phyloP scores from a whole-genome alignment of 1,139 yeast species.

The Starmera stellimalicola region DNA sequence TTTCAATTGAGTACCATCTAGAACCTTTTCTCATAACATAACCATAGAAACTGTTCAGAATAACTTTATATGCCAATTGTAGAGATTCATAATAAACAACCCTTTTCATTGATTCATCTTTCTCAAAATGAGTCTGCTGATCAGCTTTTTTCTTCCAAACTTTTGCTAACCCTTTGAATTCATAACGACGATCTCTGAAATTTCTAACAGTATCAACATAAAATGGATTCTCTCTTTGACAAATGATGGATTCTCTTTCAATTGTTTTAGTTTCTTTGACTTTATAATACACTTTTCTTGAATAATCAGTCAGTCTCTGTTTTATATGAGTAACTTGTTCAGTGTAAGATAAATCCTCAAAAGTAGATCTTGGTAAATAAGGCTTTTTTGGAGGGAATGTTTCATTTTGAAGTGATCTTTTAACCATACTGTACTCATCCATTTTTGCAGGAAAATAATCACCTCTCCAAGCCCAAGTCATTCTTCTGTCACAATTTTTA shows the following conservation, averaged over 20 bases:
- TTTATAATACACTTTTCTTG: constrained; percentile 76
- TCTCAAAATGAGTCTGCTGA: constrained; percentile 43
- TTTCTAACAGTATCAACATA: constrained; percentile 91
- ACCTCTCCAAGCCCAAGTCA: constrained; percentile 99
- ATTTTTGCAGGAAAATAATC: constrained; percentile 87
- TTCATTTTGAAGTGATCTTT: constrained; percentile 74
- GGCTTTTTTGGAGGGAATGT: constrained; percentile 57
- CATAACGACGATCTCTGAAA: constrained; percentile 94
- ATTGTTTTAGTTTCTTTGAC: constrained; percentile 76
- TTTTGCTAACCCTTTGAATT: constrained; percentile 87
- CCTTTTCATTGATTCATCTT: constrained; percentile 88
- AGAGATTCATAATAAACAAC: constrained; percentile 88
- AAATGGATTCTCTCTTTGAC: constrained; percentile 97
- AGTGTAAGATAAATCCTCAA: constrained; percentile 64
- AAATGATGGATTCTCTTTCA: constrained; percentile 86
- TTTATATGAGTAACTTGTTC: constrained; percentile 76
- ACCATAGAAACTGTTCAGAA: constrained; percentile 93
- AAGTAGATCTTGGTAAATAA: constrained; percentile 47
- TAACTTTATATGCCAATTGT: constrained; percentile 95
- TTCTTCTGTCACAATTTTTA: constrained; percentile 79
- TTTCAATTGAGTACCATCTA: constrained; percentile 98
- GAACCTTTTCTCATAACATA: constrained; percentile 99
- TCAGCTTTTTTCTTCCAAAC: constrained; percentile 84
- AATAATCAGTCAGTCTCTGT: constrained; percentile 76
- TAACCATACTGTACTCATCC: constrained; percentile 88